Evolutionary conservation across 208 protist genomes (phyloP).

Genomic region (Entamoeba histolytica): DNA sequence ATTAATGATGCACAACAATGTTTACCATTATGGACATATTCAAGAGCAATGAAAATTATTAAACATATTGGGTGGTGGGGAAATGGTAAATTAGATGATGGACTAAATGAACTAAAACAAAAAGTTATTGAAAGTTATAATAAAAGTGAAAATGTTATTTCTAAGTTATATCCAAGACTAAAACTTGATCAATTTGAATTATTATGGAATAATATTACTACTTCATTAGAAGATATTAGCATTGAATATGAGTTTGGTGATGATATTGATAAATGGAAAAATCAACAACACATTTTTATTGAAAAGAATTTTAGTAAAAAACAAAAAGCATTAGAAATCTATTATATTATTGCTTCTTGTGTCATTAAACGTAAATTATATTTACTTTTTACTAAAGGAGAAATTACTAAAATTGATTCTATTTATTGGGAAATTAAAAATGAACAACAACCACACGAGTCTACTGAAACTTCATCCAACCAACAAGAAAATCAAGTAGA

Average conservation of each 20-base stretch:
- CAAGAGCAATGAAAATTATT: background rate
- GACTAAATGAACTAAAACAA: background rate
- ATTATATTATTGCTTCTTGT: background rate
- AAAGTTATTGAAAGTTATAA: background rate
- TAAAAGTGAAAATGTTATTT: background rate
- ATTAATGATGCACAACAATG: background rate
- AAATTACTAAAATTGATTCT: background rate
- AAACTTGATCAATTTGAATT: background rate
- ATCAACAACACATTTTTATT: background rate
- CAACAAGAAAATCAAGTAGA: too few species aligned
- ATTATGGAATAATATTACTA: background rate
- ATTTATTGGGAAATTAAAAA: background rate
- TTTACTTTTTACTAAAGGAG: background rate
- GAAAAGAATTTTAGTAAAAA: background rate
- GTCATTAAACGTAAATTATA: background rate
- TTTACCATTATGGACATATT: background rate
- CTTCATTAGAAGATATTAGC: background rate
- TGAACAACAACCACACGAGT: too few species aligned
- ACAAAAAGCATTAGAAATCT: background rate
- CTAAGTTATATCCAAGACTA: background rate
- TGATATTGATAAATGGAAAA: background rate
- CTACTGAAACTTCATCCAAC: too few species aligned
- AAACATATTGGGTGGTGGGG: background rate
- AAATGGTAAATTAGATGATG: background rate
- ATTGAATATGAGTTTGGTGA: background rate